A percentile compares a stretch with the other conserved stretches of the same genome.
These are phyloP conservation scores for Aspergillus vadensis DNA, from an alignment of 2,329 filamentous ascomycete genomes.

Conservation along the genomic window DNA sequence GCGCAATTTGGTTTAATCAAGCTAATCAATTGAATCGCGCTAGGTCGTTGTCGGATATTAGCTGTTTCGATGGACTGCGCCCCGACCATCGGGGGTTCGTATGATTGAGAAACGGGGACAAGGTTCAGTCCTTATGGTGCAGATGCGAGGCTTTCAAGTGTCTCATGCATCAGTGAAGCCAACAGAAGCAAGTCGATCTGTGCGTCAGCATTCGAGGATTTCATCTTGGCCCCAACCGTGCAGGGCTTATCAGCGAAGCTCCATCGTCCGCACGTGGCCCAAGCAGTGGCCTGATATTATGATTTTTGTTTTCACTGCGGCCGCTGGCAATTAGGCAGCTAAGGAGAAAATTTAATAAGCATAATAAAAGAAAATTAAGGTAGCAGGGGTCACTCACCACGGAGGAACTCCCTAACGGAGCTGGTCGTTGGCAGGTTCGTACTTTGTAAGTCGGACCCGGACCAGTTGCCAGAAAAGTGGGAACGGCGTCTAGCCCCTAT, in stretches of 20 bases:
- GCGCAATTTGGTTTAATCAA: neutral
- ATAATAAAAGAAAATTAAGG: neutral
- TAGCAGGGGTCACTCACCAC: neutral
- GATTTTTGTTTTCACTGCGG: neutral
- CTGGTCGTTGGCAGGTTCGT: neutral
- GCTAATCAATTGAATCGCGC: neutral
- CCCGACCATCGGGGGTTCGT: neutral
- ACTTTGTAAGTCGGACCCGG: too few relatives aligned
- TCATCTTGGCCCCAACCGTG: neutral
- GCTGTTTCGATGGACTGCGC: neutral
- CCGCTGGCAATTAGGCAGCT: neutral
- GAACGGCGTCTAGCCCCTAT: neutral
- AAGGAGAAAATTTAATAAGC: neutral
- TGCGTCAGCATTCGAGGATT: neutral
- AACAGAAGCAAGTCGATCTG: neutral
- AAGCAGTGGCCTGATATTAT: neutral
- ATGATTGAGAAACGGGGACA: neutral
- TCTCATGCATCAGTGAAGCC: neutral
- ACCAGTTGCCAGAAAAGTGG: neutral
- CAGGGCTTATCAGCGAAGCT: constrained; percentile 1
- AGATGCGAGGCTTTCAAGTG: neutral
- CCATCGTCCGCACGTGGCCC: neutral
- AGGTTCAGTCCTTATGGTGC: neutral
- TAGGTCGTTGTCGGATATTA: constrained; percentile 2
- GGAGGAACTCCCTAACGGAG: constrained; percentile 1